Evolutionary conservation across 257 asterid species (phyloP).

Genomic region (Plectranthus barbatus): DNA sequence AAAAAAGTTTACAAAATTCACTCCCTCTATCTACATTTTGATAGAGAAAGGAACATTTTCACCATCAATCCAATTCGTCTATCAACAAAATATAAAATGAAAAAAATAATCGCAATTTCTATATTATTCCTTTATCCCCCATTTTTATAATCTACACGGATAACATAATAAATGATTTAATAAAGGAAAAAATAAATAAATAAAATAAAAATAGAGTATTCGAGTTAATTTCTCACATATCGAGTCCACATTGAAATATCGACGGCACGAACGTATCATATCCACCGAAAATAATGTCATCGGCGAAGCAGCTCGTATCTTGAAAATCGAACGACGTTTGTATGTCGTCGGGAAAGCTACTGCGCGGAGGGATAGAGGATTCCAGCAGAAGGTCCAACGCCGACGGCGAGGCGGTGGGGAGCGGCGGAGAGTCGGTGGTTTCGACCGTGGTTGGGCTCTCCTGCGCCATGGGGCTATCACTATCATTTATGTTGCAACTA

Average conservation of each 20-base stretch:
- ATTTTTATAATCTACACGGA: not conserved
- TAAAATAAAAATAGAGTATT: not conserved
- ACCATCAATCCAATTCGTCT: too few species aligned
- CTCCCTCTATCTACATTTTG: too few species aligned
- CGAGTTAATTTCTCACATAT: constrained; percentile 11
- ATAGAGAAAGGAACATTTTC: too few species aligned
- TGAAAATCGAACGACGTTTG: constrained; percentile 86
- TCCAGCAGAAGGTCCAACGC: constrained; percentile 52
- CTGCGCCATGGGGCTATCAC: constrained; percentile 15
- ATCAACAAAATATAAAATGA: too few species aligned
- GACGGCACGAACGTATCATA: constrained; percentile 42
- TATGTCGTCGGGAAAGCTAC: constrained; percentile 80
- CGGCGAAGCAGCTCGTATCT: constrained; percentile 47
- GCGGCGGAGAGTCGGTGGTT: constrained; percentile 15
- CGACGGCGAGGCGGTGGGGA: constrained; percentile 30
- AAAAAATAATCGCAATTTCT: not conserved
- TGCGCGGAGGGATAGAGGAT: constrained; percentile 55
- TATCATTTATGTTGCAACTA: constrained; percentile 7
- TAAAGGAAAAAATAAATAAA: not conserved
- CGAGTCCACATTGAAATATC: constrained; percentile 59
- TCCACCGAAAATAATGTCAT: constrained; percentile 54
- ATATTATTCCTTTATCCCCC: not conserved
- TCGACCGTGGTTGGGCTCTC: constrained; percentile 28
- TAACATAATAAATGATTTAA: not conserved
- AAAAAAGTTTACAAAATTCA: not conserved